phyloP scores from a whole-genome alignment of 768 basidiomycete genomes.

The Podaxis pistillaris region DNA sequence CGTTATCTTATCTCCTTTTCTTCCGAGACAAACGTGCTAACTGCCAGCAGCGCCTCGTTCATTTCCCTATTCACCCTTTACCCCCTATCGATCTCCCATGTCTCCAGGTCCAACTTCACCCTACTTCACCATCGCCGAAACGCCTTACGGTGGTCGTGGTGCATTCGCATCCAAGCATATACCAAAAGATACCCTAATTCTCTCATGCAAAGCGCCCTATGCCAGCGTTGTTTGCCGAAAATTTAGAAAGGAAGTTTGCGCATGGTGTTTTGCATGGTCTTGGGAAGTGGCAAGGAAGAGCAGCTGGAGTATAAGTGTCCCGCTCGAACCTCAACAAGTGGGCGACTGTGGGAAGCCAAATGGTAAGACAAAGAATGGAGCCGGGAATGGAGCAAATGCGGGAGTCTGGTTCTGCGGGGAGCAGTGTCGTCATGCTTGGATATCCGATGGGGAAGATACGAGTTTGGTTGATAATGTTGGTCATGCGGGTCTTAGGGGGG shows the following conservation, averaged over 20 bases:
- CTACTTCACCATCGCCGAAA: slow-evolving; percentile 28
- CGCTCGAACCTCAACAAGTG: slow-evolving; percentile 11
- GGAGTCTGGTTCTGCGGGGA: slow-evolving; percentile 60
- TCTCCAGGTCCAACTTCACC: not conserved
- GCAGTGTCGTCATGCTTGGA: slow-evolving; percentile 45
- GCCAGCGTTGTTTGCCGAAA: slow-evolving; percentile 57
- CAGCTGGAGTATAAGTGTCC: slow-evolving; percentile 37
- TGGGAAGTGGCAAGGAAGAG: slow-evolving; percentile 41
- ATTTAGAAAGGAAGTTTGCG: slow-evolving; percentile 68
- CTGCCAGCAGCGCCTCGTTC: not conserved
- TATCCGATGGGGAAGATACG: slow-evolving; percentile 24
- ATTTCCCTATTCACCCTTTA: not conserved
- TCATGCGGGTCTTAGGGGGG: slow-evolving; percentile 29
- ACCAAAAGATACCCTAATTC: slow-evolving; percentile 40
- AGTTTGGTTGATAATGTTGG: slow-evolving; percentile 8
- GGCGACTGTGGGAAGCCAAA: not conserved
- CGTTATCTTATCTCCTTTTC: slow-evolving; percentile 5
- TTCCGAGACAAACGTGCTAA: not conserved
- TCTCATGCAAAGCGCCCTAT: slow-evolving; percentile 48
- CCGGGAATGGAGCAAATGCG: slow-evolving; percentile 23
- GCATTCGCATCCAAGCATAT: slow-evolving; percentile 46
- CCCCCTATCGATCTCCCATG: not conserved
- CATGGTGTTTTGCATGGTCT: slow-evolving; percentile 61
- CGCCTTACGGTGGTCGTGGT: slow-evolving; percentile 51
- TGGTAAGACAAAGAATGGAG: not conserved